phyloP scores from a whole-genome alignment of 2,329 filamentous ascomycete species.

The Cladophialophora carrionii region DNA sequence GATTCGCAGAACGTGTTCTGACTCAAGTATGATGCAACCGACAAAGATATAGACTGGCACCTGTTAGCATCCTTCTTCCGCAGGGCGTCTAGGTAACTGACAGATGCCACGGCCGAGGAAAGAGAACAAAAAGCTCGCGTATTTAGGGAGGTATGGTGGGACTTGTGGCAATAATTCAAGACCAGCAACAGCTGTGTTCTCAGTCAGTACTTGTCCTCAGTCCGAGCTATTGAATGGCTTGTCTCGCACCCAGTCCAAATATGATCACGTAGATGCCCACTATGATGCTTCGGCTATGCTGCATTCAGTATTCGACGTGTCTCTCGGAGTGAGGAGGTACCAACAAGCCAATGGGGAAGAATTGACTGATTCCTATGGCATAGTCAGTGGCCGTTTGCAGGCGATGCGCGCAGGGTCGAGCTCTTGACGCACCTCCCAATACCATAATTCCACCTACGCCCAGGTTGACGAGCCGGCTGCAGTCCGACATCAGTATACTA shows the following conservation, averaged over 20 bases:
- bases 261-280: conserved; percentile 85
- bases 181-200: conserved; percentile 63
- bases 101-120: conserved; percentile 94
- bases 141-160: conserved; percentile 86
- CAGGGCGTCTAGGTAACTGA: conserved; percentile 57
- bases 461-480: conserved; percentile 92
- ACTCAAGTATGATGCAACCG: conserved; percentile 82
- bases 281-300: conserved; percentile 68
- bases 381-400: conserved; percentile 39
- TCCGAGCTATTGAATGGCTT: background rate
- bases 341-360: conserved; percentile 48
- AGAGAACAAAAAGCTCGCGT: conserved; percentile 96
- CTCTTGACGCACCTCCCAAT: conserved; percentile 68
- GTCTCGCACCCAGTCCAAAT: conserved; percentile 75
- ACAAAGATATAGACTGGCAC: conserved; percentile 89
- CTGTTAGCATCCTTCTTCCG: conserved; percentile 19
- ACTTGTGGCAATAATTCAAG: conserved; percentile 84
- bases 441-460: conserved; percentile 84
- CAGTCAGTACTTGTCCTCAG: conserved; percentile 36
- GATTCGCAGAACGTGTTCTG: conserved; percentile 65
- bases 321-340: conserved; percentile 19
- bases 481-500: conserved; percentile 18
- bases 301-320: conserved; percentile 25
- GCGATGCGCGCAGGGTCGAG: conserved; percentile 15
- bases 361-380: conserved; percentile 48